Base-by-base conservation (phyloP, 1,284 basidiomycete genomes). In the Irpex lacteus region DNA sequence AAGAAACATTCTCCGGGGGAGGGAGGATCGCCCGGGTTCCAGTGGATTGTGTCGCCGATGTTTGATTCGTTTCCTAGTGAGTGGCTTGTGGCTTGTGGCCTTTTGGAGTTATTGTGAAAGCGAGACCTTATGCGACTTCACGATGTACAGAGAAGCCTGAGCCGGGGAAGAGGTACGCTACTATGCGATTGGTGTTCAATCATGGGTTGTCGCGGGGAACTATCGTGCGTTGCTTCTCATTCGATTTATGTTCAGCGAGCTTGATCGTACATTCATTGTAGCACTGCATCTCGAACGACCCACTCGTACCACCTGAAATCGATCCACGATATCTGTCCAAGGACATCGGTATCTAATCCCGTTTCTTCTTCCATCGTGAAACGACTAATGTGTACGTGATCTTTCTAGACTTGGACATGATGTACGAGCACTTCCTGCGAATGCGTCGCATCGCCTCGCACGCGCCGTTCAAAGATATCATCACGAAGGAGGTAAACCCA, bases 401-500 rank as follows among this genome's bases (percentile, higher is more conserved):
- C 7, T 26, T 8, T 8, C 9, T 37, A 21, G 81, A 83, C 68
- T 67, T 81, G 5, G 73, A 79, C 44, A 71, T 81, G 13, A 70
- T 85, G 59, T 74, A 85, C 32, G 82, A 86, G 66, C 76, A 77
- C 21, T 72, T 85, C 68, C 86, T 86, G 65, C 83, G 81, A 19
- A 19, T 49, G 36, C 38, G 61, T 5, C 47, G 60, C 37, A 60
- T 66, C 19, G 65, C 63, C 9, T 44, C 57, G 15, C 50, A 62
- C 13, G 9, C 56, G 11, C 65, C 67, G 5, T 40, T 67, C 19
- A 64, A 55, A 3, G 56, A 58, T n/a, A 60, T 55, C 5, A 50
- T 63, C 49, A 61, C 40, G 9, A 4, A 7, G 5, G 64, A 65
- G 49, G 21, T 63, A 8, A 57, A 63, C 47, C 64, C 64, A 4